Conservation (phyloP, 257 asterid genomes). For the Nyctanthes arbortristis region DNA sequence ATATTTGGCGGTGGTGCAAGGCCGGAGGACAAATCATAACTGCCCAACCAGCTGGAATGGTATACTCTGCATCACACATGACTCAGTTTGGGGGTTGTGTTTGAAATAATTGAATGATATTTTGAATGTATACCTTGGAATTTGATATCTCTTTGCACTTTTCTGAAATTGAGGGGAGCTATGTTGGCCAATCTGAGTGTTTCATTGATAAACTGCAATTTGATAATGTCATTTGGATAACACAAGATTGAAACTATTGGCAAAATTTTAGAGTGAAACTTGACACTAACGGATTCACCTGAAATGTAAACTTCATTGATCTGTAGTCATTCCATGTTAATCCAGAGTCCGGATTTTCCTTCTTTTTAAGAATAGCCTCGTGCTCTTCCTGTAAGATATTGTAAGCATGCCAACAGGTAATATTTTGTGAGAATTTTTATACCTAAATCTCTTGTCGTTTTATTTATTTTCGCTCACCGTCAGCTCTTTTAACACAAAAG, state of each 20-base stretch:
- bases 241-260: neutral
- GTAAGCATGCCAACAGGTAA: slow-evolving; percentile 6
- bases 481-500: slow-evolving; percentile 53
- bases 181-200: slow-evolving; percentile 90
- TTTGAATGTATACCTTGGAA: slow-evolving; percentile 56
- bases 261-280: neutral
- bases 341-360: slow-evolving; percentile 63
- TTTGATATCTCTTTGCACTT: slow-evolving; percentile 60
- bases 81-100: slow-evolving; percentile 12
- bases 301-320: slow-evolving; percentile 84
- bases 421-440: neutral
- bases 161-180: slow-evolving; percentile 85
- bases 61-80: slow-evolving; percentile 58
- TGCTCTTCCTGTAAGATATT: slow-evolving; percentile 68
- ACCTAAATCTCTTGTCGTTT: neutral
- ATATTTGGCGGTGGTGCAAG: slow-evolving; percentile 74
- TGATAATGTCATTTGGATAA: slow-evolving; percentile 17
- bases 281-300: slow-evolving; percentile 42
- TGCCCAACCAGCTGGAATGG: slow-evolving; percentile 95
- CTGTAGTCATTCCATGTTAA: slow-evolving; percentile 84
- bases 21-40: slow-evolving; percentile 98
- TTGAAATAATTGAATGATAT: neutral
- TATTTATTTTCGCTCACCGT: slow-evolving; percentile 44
- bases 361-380: slow-evolving; percentile 55
- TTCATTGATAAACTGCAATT: slow-evolving; percentile 75